Evolutionary conservation across 2,329 filamentous ascomycete species (phyloP), one percentile per base, ranked within the genome.

Genomic region (Colletotrichum cuscutae): DNA sequence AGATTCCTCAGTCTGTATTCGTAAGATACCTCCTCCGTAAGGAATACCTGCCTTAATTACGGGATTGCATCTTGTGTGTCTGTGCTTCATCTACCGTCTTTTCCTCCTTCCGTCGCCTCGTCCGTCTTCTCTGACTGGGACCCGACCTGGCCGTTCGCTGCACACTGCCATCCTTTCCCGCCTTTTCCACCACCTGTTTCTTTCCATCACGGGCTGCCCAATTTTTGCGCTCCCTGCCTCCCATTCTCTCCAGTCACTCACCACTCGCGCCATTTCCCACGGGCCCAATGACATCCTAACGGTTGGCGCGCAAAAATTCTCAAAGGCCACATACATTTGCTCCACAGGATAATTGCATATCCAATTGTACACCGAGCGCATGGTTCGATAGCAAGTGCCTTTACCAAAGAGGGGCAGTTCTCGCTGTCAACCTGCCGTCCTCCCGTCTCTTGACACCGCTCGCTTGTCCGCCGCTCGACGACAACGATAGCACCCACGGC

Each of bases 381-480:
- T 72, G 65, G 49, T 72, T 58, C 42, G 35, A 53, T 53, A 37
- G 46, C 11, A 26, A 63, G 52, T 22, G 49, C 35, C 58, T 24
- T 46, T 57, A 60, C 46, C 28, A 42, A 65, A 67, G 66, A 72
- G 66, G 66, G 66, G 71, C 67, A 60, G 71, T 46, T 28, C 49
- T 42, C 35, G 26, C 66, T 22, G 60, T 49, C 35, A 49, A 46
- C 24, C 32, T 64, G 26, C 24, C 56, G 37, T 49, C 32, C 53
- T 37, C 35, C 19, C 35, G 28, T 57, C 63, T 56, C 53, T 61
- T 35, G 53, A 49, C 35, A 52, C 35, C 22, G 28, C 63, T 35
- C 54, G 9, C n/a, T 54, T 56, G 42, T 49, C 42, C 26, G 22
- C 19, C 24, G 30, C 42, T 49, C 63, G 32, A 22, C 67, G 28